Conservation (phyloP, 2,329 filamentous ascomycete species). For the Xylariomycetidae sp. region DNA sequence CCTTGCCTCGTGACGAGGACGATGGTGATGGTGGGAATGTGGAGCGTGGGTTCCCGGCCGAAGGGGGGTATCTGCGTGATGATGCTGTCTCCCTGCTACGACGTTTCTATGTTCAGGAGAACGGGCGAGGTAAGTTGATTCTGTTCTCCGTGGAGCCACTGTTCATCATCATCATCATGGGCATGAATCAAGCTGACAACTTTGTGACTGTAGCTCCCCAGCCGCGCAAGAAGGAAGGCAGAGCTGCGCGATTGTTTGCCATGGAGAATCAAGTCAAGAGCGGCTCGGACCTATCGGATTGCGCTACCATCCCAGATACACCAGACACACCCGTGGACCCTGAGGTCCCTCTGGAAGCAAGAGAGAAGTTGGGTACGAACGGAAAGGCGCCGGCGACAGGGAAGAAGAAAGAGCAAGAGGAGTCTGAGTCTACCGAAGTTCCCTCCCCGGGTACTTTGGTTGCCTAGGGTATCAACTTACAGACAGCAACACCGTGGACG, state of each 20-base stretch:
- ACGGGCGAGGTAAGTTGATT: constrained; percentile 73
- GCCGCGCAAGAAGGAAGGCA: constrained; percentile 31
- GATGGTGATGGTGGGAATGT: constrained; percentile 61
- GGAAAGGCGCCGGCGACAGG: too few species aligned
- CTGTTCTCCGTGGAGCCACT: too few species aligned
- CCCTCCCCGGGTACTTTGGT: too few species aligned
- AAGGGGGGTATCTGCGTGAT: constrained; percentile 82
- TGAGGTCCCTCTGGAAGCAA: constrained; percentile 11
- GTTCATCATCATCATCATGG: too few species aligned
- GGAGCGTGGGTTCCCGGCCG: constrained; percentile 74
- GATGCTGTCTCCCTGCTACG: constrained; percentile 90
- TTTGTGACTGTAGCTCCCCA: constrained; percentile 22
- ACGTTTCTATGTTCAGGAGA: constrained; percentile 97
- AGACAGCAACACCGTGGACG: too few species aligned
- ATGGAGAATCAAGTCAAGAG: constrained; percentile 23
- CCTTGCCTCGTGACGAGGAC: constrained; percentile 30
- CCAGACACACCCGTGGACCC: constrained; percentile 18
- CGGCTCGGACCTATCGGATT: constrained; percentile 23
- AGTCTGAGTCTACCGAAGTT: too few species aligned
- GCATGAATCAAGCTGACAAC: too few species aligned
- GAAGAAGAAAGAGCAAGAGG: too few species aligned
- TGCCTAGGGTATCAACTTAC: too few species aligned
- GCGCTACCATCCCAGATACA: constrained; percentile 15
- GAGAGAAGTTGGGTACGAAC: constrained; percentile 6
- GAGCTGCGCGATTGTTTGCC: constrained; percentile 28